Base-by-base conservation (phyloP, 2,329 filamentous ascomycete genomes). In the Colletotrichum sp. region DNA sequence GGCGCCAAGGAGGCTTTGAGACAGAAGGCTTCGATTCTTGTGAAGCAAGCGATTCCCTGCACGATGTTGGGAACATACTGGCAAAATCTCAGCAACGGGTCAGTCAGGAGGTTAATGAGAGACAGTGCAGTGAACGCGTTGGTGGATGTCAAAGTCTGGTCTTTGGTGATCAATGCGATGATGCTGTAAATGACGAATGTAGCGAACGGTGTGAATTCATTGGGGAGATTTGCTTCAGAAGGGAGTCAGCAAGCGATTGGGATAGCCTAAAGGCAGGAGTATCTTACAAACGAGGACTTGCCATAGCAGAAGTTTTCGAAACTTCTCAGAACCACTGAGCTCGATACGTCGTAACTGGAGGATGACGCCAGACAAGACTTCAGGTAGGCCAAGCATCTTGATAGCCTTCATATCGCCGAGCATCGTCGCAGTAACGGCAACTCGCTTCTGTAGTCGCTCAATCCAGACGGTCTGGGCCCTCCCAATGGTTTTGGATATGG, bases 341-440 rank as follows among this genome's bases (percentile, higher is more conserved):
- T 80, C 79, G 15, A 34, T 16, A 7, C 62, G 72, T n/a, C 79
- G 74, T 18, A 79, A 16, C 8, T 71, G 66, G 18, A 74, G 59
- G 12, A 79, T 74, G 16, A 74, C 66, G 1, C 38, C 24, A 36
- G 77, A 78, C 81, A 76, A 85, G 6, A 82, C 82, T 16, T 84
- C 79, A 47, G 83, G 84, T 5, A 90, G 76, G 0, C 87, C 88
- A 2, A 85, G 81, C 74, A 89, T 85, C 76, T 89, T 89, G 69
- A 89, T 82, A 9, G 84, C 84, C 75, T 88, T 89, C 81, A 90
- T 88, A 12, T 84, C 85, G 8, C 83, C 83, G 0, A 90, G 80
- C 77, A 87, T 84, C 3, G 82, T 82, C 5, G 85, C 81, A 0
- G 87, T 90, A 12, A 84, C 83, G 7, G 83, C 85, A 31, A 90